Conservation (phyloP, 352 stramenopile genomes). For the Phytophthora capsici region DNA sequence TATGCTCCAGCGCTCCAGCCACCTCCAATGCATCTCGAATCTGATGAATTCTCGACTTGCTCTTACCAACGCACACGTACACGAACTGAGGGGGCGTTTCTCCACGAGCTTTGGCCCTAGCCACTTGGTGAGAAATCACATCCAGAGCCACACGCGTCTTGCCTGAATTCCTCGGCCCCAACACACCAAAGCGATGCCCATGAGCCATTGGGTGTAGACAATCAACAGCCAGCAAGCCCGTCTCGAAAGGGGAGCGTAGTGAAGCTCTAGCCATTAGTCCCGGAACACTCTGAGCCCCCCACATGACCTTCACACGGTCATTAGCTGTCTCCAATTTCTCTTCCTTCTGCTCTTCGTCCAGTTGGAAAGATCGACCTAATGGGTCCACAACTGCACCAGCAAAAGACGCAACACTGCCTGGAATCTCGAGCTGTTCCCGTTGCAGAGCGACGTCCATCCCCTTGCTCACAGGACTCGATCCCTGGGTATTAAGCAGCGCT, state of each 20-base stretch:
- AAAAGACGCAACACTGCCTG: constrained; percentile 52
- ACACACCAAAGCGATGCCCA: constrained; percentile 70
- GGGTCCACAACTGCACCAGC: constrained; percentile 56
- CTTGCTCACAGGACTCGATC: constrained; percentile 38
- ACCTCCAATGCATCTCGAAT: constrained; percentile 62
- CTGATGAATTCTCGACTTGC: constrained; percentile 59
- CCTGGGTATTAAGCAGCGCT: constrained; percentile 52
- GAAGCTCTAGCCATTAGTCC: constrained; percentile 63
- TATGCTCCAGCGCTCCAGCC: constrained; percentile 52
- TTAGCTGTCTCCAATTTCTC: constrained; percentile 20
- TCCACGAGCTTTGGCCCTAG: constrained; percentile 25
- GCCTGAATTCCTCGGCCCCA: constrained; percentile 71
- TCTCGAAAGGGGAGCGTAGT: constrained; percentile 62
- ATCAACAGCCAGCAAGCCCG: constrained; percentile 73
- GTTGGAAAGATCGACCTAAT: constrained; percentile 45
- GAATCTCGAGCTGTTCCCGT: constrained; percentile 56
- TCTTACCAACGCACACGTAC: constrained; percentile 81
- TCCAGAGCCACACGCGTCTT: constrained; percentile 78
- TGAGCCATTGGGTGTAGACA: constrained; percentile 79
- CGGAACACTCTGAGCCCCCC: constrained; percentile 67
- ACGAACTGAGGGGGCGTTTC: constrained; percentile 69
- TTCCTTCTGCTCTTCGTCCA: constrained; percentile 6
- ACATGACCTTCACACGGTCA: constrained; percentile 55
- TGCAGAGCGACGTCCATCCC: constrained; percentile 73
- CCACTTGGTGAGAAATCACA: constrained; percentile 69